phyloP scores from a whole-genome alignment of 306 rosid genomes.

The Gastrolobium villosum region DNA sequence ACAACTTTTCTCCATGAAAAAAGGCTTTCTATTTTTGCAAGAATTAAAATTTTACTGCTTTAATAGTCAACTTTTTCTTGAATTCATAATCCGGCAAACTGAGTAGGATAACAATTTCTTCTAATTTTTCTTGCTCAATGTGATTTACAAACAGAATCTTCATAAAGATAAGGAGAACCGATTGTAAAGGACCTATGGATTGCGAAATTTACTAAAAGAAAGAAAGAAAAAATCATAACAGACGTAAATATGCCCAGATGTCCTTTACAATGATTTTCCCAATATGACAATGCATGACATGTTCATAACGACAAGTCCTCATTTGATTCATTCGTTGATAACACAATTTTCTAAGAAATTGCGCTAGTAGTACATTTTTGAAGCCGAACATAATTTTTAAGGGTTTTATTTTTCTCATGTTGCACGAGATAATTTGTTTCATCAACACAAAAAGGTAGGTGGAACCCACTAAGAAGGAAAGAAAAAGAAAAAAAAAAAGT shows the following conservation, averaged over 20 bases:
- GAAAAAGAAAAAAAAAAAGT: no score
- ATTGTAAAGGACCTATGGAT: background rate
- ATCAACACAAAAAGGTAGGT: no score
- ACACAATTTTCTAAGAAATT: background rate
- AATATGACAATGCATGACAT: constrained; percentile 3
- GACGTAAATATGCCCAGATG: background rate
- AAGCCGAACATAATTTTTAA: constrained; percentile 2
- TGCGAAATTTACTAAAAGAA: background rate
- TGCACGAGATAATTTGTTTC: no score
- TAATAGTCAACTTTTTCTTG: constrained; percentile 21
- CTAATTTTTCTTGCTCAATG: background rate
- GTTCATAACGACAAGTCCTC: constrained; percentile 4
- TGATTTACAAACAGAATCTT: constrained; percentile 21
- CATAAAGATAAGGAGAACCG: background rate
- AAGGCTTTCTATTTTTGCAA: background rate
- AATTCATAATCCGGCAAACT: constrained; percentile 31
- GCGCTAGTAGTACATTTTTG: constrained; percentile 2
- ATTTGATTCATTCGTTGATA: constrained; percentile 27
- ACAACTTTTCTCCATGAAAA: constrained; percentile 19
- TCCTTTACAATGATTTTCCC: constrained; percentile 28
- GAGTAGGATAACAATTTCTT: constrained; percentile 5
- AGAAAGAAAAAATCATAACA: background rate
- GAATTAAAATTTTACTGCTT: constrained; percentile 33
- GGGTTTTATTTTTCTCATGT: no score
- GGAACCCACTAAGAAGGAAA: no score